phyloP scores from a whole-genome alignment of 2,329 filamentous ascomycete species.

The Fusarium temperatum region DNA sequence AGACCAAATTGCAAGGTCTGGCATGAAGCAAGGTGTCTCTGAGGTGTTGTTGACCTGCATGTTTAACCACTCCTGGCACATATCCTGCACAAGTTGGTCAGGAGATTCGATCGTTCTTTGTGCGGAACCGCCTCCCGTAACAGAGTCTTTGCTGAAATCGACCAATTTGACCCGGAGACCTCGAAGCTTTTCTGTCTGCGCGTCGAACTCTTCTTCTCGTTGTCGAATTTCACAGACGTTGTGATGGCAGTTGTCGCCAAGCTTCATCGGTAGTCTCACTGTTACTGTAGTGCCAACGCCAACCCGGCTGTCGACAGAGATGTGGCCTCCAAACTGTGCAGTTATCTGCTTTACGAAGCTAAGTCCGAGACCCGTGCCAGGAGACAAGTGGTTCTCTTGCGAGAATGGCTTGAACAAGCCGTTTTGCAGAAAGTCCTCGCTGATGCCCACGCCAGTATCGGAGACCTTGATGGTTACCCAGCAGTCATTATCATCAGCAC shows the following conservation, averaged over 20 bases:
- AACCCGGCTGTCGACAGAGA: constrained; percentile 62
- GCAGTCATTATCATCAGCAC: neutral
- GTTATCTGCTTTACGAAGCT: constrained; percentile 71
- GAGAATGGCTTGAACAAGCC: constrained; percentile 70
- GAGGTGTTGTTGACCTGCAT: constrained; percentile 31
- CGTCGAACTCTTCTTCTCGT: constrained; percentile 42
- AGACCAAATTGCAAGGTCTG: constrained; percentile 43
- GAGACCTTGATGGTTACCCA: constrained; percentile 57
- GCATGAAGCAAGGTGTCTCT: constrained; percentile 8
- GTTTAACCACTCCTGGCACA: constrained; percentile 18
- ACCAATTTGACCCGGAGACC: constrained; percentile 42
- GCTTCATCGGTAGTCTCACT: constrained; percentile 45
- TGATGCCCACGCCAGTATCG: constrained; percentile 74
- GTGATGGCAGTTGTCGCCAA: neutral
- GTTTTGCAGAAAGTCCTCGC: constrained; percentile 67
- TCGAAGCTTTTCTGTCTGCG: constrained; percentile 41
- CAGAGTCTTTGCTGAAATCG: neutral
- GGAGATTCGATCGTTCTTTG: neutral
- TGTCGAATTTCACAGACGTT: neutral
- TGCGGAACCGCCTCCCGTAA: neutral
- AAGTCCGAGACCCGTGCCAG: constrained; percentile 71
- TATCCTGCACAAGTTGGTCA: constrained; percentile 7
- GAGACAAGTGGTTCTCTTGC: constrained; percentile 69
- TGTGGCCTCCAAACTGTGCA: constrained; percentile 64
- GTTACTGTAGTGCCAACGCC: constrained; percentile 50